A percentile compares a stretch with the other conserved stretches of the same genome.
Evolutionary conservation across 2,329 filamentous ascomycete species (phyloP).

Genomic region (Biscogniauxia mediterranea): DNA sequence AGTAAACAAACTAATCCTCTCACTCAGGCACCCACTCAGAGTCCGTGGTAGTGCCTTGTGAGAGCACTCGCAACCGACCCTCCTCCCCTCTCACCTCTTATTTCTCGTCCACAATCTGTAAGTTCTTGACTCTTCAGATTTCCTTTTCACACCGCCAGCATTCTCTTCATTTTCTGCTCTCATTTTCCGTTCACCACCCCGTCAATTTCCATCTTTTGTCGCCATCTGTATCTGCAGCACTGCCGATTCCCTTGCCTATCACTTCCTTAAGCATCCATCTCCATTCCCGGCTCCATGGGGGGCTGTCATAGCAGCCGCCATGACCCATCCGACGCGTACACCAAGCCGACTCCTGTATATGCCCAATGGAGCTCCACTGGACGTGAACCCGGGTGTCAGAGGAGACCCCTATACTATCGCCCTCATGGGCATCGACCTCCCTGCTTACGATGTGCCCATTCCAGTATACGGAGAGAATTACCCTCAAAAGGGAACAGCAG

Average conservation of each 20-base stretch:
- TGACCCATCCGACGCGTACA: neutral
- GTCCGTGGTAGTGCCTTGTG: neutral
- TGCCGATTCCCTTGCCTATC: neutral
- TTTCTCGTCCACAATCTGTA: neutral
- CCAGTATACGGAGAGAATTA: neutral
- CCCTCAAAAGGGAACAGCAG: neutral
- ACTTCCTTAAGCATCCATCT: neutral
- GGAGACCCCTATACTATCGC: conserved; percentile 2
- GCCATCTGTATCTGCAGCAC: neutral
- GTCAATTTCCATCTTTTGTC: neutral
- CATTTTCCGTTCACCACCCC: neutral
- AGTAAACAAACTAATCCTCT: neutral
- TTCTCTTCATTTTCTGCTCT: neutral
- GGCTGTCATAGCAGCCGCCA: neutral
- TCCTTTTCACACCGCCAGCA: neutral
- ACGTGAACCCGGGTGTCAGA: conserved; percentile 1
- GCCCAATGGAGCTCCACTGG: neutral
- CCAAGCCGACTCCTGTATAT: neutral
- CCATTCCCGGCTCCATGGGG: neutral
- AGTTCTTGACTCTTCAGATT: neutral
- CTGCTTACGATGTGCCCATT: neutral
- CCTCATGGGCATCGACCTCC: neutral
- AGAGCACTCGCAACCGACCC: neutral
- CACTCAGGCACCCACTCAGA: neutral
- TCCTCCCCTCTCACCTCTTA: neutral